Base-by-base conservation (phyloP, 805 yeast species). In the Yamadazyma philogaea region DNA sequence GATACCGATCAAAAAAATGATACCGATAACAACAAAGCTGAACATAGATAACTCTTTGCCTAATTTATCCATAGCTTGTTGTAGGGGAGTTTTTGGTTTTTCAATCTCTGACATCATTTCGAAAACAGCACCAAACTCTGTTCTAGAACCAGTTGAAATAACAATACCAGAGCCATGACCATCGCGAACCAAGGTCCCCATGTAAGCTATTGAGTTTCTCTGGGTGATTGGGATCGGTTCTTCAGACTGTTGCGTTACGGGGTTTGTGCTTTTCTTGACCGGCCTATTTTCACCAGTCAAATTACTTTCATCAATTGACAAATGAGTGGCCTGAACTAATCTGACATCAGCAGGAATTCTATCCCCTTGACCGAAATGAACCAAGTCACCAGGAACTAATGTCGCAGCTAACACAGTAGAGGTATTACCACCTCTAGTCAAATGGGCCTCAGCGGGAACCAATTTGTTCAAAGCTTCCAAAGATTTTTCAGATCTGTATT, bases 41-140 rank as follows among this genome's bases (percentile, higher is more conserved):
- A 87, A 80, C 22, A 84, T 60, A 0, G 96, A 87, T 34, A 93
- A 72, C 55, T 93, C 96, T 58, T 87, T 86, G 34, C 99, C 99
- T 46, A 93, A 74, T 59, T 86, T 84, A 60, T 90, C 98, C 99
- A 93, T 93, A 7, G 96, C 84, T 46, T 80, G 76, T 67, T 93
- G 99, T 52, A 93, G 72, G 2, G 99, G 99, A 14, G 99, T 93
- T 66, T 93, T 93, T 40, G 99, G 99, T 64, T 93, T 93, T 62
- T 89, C 96, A 52, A 93, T 93, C 39, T 81, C 84, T 28, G 84
- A 77, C 95, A 93, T 88, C 96, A 93, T 89, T 52, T 85, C 90
- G 59, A 89, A 93, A 12, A 93, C 97, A 35, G 84, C 74, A 39
- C 99, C 99, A 65, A 93, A 89, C 38, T 95, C 96, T 2, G 99